phyloP scores from a whole-genome alignment of 2,329 filamentous ascomycete genomes.

The Stachybotrys chlorohalonatus region DNA sequence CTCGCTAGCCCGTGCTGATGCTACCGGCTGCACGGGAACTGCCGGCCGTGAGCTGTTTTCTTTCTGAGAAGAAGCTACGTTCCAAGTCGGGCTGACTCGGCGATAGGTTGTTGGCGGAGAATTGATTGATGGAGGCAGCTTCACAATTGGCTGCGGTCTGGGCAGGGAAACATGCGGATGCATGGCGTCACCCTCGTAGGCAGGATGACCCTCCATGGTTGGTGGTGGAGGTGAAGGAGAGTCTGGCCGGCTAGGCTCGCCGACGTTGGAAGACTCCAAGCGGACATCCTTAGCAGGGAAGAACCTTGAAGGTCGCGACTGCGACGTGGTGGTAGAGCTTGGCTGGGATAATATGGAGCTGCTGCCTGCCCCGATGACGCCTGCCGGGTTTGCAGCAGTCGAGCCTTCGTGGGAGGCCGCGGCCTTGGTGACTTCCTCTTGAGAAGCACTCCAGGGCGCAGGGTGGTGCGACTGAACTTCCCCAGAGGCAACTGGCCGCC shows the following conservation, averaged over 20 bases:
- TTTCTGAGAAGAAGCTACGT: slow-evolving; percentile 15
- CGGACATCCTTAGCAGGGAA: slow-evolving; percentile 48
- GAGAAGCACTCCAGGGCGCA: slow-evolving; percentile 18
- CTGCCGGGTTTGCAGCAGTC: slow-evolving; percentile 10
- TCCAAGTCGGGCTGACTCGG: slow-evolving; percentile 1
- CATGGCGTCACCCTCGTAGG: slow-evolving; percentile 55
- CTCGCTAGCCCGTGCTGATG: slow-evolving; percentile 19
- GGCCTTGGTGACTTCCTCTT: slow-evolving; percentile 13
- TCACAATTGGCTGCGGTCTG: slow-evolving; percentile 65
- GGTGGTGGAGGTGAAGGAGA: slow-evolving; percentile 67
- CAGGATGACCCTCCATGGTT: slow-evolving; percentile 61
- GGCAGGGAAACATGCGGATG: slow-evolving; percentile 65
- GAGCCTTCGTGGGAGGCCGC: slow-evolving; percentile 12
- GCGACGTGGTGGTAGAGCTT: slow-evolving; percentile 26
- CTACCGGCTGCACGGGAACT: background rate
- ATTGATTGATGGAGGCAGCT: slow-evolving; percentile 53
- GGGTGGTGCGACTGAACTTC: slow-evolving; percentile 18
- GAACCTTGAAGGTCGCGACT: slow-evolving; percentile 48
- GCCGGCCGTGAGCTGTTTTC: background rate
- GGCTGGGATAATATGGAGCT: slow-evolving; percentile 16
- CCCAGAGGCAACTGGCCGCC: slow-evolving; percentile 13
- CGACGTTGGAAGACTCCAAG: slow-evolving; percentile 24
- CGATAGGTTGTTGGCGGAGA: background rate
- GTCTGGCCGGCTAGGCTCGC: slow-evolving; percentile 32
- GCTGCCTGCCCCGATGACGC: slow-evolving; percentile 16